Percentiles rank a stretch among this genome's conserved stretches.
These are phyloP conservation scores for Septoria linicola DNA, from an alignment of 2,329 filamentous ascomycete species.

Conservation along the genomic window DNA sequence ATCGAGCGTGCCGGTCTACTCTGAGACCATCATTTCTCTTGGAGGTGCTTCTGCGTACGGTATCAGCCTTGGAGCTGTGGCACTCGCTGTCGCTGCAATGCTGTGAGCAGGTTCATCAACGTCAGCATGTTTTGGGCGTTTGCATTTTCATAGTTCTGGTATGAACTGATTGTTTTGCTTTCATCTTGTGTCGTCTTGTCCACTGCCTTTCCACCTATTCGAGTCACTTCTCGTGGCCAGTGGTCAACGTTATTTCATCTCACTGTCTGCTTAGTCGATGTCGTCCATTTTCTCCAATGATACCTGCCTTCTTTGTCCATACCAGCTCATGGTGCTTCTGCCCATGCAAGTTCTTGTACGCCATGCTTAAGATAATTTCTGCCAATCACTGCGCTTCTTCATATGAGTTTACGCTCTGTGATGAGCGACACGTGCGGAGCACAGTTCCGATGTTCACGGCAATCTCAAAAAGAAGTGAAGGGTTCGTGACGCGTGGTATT, in stretches of 20 bases:
- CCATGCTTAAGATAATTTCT: no score
- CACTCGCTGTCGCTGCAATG: slow-evolving; percentile 3
- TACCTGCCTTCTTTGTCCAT: no score
- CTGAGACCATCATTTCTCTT: not conserved
- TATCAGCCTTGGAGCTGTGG: slow-evolving; percentile 2
- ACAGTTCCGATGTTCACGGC: no score
- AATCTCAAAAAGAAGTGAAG: no score
- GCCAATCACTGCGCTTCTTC: no score
- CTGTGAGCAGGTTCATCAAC: slow-evolving; percentile 2
- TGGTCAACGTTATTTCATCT: not conserved
- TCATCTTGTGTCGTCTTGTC: not conserved
- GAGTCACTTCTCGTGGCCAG: not conserved
- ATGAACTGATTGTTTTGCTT: not conserved
- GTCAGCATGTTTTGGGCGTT: no score
- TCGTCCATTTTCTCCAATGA: no score
- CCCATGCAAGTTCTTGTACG: no score
- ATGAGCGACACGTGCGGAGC: no score
- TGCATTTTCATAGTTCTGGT: not conserved
- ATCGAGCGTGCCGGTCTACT: not conserved
- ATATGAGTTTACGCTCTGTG: no score
- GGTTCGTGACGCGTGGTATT: not conserved
- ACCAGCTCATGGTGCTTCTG: no score
- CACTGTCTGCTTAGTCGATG: not conserved
- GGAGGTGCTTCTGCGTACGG: not conserved
- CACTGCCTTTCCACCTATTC: no score